phyloP scores from a whole-genome alignment of 768 basidiomycete genomes.

The Pleurotus giganteus region DNA sequence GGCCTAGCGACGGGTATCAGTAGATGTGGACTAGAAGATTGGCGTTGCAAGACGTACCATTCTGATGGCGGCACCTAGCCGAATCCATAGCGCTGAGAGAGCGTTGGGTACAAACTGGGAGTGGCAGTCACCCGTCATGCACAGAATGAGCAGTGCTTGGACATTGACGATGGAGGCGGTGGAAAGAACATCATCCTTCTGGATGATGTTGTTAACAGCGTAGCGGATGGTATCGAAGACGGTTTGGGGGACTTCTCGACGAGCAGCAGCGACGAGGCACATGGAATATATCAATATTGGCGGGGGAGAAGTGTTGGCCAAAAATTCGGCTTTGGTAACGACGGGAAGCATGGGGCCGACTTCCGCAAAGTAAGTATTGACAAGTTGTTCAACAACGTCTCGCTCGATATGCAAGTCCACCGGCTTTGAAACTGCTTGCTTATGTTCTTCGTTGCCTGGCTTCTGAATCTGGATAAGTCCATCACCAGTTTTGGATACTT shows the following conservation, averaged over 20 bases:
- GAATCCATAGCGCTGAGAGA: constrained; percentile 81
- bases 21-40: neutral
- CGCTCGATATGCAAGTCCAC: constrained; percentile 74
- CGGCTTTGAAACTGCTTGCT: constrained; percentile 54
- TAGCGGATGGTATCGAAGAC: constrained; percentile 91
- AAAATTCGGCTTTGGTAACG: constrained; percentile 85
- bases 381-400: constrained; percentile 73
- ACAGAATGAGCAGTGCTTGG: constrained; percentile 81
- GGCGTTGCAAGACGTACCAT: constrained; percentile 60
- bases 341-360: constrained; percentile 88
- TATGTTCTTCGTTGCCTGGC: constrained; percentile 54
- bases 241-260: constrained; percentile 76
- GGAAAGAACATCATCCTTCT: constrained; percentile 87
- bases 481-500: constrained; percentile 79
- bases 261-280: constrained; percentile 87
- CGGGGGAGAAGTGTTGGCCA: constrained; percentile 68
- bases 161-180: constrained; percentile 85
- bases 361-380: constrained; percentile 92
- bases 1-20: constrained; percentile 49
- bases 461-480: constrained; percentile 84
- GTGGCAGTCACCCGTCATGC: constrained; percentile 89
- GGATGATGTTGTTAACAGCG: constrained; percentile 83
- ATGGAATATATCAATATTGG: constrained; percentile 90
- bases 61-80: constrained; percentile 85
- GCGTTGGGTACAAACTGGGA: constrained; percentile 86